Base-by-base conservation (phyloP, 257 asterid genomes). In the Euphrasia confusa region DNA sequence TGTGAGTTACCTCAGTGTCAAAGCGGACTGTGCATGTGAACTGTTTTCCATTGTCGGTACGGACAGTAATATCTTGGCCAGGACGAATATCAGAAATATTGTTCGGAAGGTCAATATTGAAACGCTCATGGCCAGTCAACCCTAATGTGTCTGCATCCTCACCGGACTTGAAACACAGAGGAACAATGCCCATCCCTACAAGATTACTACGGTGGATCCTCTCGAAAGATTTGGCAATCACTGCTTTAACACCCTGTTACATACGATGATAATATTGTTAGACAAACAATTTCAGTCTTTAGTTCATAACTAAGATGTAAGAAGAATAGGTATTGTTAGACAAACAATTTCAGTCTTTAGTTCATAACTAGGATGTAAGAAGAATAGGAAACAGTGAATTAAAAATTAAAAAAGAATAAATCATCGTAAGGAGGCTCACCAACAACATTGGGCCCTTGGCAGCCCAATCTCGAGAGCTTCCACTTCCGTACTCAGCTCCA, bases 401-500 rank as follows among this genome's bases (percentile, higher is more conserved):
- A 7, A 24, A 27, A 21, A 21, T 21, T 21, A 21, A 21, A 21
- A 21, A 21, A 42, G 39, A 3, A 50, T 26, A 7, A 14, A 68
- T 42, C 11, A 37, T 57, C 44, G 40, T 15, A 42, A 62, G 58
- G 11, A 32, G 59, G 27, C 79, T 70, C 67, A 88, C 98, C 96
- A 79, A 74, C 72, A 91, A 75, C 98, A 88, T 91, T 14, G 98
- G 98, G 44, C 98, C 98, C 79, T 91, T 91, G 60, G 98, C 98
- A 26, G 98, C 98, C 98, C 96, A 91, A 73, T 91, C 98, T 48
- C 98, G 83, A 30, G 98, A 91, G 77, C 96, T 88, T 68, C 98
- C 98, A 71, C 98, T 91, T 78, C 98, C 98, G 59, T 91, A 91
- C 80, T 91, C 98, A 4, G 95, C 98, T 75, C 96, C 98, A 32